Percentiles rank a stretch among this genome's conserved stretches.
phyloP scores from a whole-genome alignment of 768 basidiomycete species.

The Auricularia sp. region DNA sequence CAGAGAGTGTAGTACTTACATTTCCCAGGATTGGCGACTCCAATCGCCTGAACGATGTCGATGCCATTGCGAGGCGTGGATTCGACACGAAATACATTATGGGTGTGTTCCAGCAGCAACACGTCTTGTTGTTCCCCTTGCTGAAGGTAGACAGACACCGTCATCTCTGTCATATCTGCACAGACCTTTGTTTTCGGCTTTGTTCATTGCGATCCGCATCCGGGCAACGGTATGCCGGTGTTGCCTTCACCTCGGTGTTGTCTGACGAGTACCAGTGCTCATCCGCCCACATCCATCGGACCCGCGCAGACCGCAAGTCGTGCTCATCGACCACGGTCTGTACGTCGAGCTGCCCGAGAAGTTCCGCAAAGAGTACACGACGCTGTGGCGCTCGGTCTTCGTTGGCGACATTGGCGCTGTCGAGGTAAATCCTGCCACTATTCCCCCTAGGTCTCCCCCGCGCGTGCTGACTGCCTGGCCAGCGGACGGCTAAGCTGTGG shows the following conservation, averaged over 20 bases:
- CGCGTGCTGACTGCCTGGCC: neutral
- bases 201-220: slow-evolving; percentile 66
- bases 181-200: slow-evolving; percentile 91
- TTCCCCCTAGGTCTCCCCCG: neutral
- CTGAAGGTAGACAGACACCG: slow-evolving; percentile 63
- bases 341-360: slow-evolving; percentile 62
- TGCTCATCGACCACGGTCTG: slow-evolving; percentile 87
- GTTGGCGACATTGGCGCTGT: slow-evolving; percentile 24
- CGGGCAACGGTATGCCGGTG: slow-evolving; percentile 20
- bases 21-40: slow-evolving; percentile 31
- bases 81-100: neutral
- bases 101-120: slow-evolving; percentile 1
- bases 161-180: slow-evolving; percentile 79
- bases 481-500: slow-evolving; percentile 15
- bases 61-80: slow-evolving; percentile 32
- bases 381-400: slow-evolving; percentile 47
- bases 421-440: slow-evolving; percentile 16
- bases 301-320: slow-evolving; percentile 43
- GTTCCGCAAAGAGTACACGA: slow-evolving; percentile 69
- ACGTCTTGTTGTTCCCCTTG: slow-evolving; percentile 18
- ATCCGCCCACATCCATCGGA: slow-evolving; percentile 47
- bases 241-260: neutral
- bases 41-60: slow-evolving; percentile 57
- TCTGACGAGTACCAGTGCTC: slow-evolving; percentile 53
- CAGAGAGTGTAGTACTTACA: neutral